Percentiles rank a stretch among this genome's conserved stretches.
Evolutionary conservation across 257 asterid species (phyloP).

Genomic region (Cordia subcordata): DNA sequence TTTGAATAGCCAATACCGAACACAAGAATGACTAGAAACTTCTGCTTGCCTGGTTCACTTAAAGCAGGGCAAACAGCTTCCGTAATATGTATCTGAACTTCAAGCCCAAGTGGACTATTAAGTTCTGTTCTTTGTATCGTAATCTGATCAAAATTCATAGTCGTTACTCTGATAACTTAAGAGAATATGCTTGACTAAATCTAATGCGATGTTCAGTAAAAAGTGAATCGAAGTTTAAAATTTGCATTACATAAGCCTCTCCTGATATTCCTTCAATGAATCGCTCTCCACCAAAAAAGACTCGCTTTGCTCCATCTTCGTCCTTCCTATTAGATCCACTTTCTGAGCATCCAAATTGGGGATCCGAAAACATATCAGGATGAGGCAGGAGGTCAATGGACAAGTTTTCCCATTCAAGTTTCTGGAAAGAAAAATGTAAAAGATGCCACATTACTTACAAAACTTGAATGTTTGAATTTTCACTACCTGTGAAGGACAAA

Average conservation of each 20-base stretch:
- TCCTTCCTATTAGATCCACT: conserved; percentile 70
- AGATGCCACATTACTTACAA: conserved; percentile 5
- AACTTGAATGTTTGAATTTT: neutral
- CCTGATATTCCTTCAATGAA: conserved; percentile 95
- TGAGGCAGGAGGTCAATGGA: conserved; percentile 96
- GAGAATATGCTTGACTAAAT: neutral
- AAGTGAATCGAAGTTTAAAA: neutral
- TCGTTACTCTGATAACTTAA: conserved; percentile 1
- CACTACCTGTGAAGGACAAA: neutral
- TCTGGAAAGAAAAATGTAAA: conserved; percentile 44
- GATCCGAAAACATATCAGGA: conserved; percentile 91
- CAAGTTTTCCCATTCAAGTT: conserved; percentile 93
- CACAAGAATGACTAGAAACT: neutral
- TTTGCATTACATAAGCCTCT: conserved; percentile 77
- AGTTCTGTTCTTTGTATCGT: conserved; percentile 91
- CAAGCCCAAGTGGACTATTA: conserved; percentile 86
- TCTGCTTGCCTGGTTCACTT: conserved; percentile 93
- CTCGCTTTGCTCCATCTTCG: conserved; percentile 96
- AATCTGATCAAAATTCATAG: conserved; percentile 50
- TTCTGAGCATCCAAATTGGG: conserved; percentile 46
- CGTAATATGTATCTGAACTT: conserved; percentile 79
- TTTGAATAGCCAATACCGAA: conserved; percentile 7
- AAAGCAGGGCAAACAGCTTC: conserved; percentile 96
- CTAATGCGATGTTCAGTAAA: neutral
- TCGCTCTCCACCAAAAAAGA: conserved; percentile 96